phyloP scores from a whole-genome alignment of 2,329 filamentous ascomycete species.

The Verruconis gallopava region DNA sequence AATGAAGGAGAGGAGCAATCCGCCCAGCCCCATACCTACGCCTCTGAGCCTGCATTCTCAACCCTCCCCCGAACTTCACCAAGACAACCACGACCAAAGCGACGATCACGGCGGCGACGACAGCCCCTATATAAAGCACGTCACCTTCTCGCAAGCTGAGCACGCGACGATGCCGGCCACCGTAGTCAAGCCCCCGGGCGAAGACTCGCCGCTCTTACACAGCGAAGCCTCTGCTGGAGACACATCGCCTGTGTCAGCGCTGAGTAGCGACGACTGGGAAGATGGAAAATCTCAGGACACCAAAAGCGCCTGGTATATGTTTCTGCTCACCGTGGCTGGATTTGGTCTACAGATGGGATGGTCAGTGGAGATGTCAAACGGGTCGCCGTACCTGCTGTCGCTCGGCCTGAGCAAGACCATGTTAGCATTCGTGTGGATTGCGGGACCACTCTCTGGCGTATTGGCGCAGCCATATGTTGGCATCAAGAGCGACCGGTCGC shows the following conservation, averaged over 20 bases:
- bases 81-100: no score
- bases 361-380: conserved; percentile 90
- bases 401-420: conserved; percentile 40
- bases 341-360: conserved; percentile 87
- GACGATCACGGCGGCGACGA: neutral
- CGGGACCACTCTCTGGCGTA: conserved; percentile 40
- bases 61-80: no score
- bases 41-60: no score
- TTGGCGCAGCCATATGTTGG: conserved; percentile 43
- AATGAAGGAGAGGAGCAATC: no score
- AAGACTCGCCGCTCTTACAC: conserved; percentile 24
- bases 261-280: conserved; percentile 31
- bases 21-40: no score
- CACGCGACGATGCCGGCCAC: neutral
- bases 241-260: no score
- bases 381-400: conserved; percentile 50
- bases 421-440: conserved; percentile 41
- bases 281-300: conserved; percentile 44
- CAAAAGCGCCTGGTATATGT: conserved; percentile 75
- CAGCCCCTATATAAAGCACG: neutral
- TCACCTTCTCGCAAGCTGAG: neutral
- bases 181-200: conserved; percentile 18
- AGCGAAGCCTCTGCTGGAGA: no score
- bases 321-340: conserved; percentile 74
- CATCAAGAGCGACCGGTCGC: conserved; percentile 38